These are phyloP conservation scores for Aspergillus fischeri DNA, from an alignment of 2,329 filamentous ascomycete genomes.

Conservation along the genomic window DNA sequence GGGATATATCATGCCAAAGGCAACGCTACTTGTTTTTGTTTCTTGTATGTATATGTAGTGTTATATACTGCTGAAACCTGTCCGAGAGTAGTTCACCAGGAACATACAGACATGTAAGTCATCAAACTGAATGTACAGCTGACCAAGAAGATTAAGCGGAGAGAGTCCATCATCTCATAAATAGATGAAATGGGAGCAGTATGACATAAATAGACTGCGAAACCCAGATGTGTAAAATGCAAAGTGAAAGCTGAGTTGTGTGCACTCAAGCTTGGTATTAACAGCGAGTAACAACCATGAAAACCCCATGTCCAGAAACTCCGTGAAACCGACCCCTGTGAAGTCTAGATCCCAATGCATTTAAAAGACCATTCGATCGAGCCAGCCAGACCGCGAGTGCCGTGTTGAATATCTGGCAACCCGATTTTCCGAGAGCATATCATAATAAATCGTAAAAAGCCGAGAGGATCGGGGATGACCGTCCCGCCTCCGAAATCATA, in stretches of 20 bases:
- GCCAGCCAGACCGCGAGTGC: slow-evolving; percentile 15
- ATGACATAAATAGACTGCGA: background rate
- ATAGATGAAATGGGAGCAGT: background rate
- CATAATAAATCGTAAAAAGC: slow-evolving; percentile 9
- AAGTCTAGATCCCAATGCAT: slow-evolving; percentile 18
- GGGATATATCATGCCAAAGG: background rate
- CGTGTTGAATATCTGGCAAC: slow-evolving; percentile 10
- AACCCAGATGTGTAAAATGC: background rate
- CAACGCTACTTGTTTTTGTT: background rate
- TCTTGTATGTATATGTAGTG: background rate
- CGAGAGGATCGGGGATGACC: slow-evolving; percentile 8
- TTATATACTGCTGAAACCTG: background rate
- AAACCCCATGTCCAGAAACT: slow-evolving; percentile 11
- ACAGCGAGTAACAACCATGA: slow-evolving; percentile 7
- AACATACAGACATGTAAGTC: background rate
- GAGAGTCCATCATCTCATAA: background rate
- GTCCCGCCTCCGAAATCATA: slow-evolving; percentile 12
- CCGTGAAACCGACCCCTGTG: slow-evolving; percentile 7
- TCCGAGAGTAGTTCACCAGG: background rate
- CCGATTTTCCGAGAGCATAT: slow-evolving; percentile 5
- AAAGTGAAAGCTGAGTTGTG: background rate
- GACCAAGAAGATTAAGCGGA: slow-evolving; percentile 3
- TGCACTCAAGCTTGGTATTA: slow-evolving; percentile 5
- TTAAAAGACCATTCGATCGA: slow-evolving; percentile 15
- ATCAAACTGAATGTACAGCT: slow-evolving; percentile 1